Evolutionary conservation across 495 filamentous ascomycete species (phyloP), one percentile per base, ranked within the genome.

Genomic region (Niebla homalea): DNA sequence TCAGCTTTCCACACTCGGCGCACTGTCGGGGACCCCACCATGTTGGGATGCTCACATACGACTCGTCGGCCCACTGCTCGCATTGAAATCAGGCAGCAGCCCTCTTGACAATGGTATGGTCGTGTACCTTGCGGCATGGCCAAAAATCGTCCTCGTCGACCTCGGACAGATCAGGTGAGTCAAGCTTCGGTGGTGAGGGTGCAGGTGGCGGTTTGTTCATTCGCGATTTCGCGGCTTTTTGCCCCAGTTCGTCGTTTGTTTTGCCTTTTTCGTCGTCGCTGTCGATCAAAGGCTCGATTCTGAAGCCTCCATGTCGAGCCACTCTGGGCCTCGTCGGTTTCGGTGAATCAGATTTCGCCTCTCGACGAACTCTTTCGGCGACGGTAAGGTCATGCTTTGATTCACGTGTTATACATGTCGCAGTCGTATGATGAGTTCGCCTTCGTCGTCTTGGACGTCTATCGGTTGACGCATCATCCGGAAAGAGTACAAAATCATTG

Each of bases 151-250:
- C 58, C 35, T 53, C 54, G 4, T 57, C 58, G 40, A 53, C 25
- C 19, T 60, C 55, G 15, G 58, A 58, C 2, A 60, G 26, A 29
- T 60, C 55, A 20, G 58, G 58, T 38, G 58, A 58, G 16, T 49
- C 44, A 29, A 60, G 48, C 19, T 47, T 45, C 26, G 53, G 46
- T 26, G 55, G 54, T 25, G 38, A 42, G 35, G 51, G 48, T 25
- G 52, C 52, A 38, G 40, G 21, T 2, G 48, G 52, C 29, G 43
- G 51, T 11, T 18, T 44, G 21, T 36, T 48, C 26, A 29, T 45
- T 22, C 26, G 35, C 8, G 38, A 23, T 23, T 45, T 48, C 19
- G 38, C 38, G 14, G 47, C 39, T 7, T 32, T 32, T 15, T 23
- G 22, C 16, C 8, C 8, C 18, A 26, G 15, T 25, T 5, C 22